Base-by-base conservation (phyloP, 1,284 basidiomycete species). In the Rhodotorula sp. region DNA sequence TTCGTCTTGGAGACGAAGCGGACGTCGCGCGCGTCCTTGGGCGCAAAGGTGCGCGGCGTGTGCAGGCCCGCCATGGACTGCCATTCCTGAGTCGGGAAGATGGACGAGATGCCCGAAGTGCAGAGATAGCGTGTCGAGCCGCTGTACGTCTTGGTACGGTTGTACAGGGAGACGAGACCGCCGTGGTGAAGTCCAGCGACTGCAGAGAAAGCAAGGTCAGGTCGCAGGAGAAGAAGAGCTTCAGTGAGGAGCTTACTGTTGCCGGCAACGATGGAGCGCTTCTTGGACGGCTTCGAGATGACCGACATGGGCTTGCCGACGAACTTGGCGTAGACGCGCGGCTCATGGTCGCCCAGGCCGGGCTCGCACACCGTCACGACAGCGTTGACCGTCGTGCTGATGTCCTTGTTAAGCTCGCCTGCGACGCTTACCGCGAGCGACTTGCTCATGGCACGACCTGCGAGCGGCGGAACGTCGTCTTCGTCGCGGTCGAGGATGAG, bases 271-370 rank as follows among this genome's bases (percentile, higher is more conserved):
- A 89, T 93, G 81, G 94, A 92, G 78, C 93, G 87, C 86, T 97
- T 97, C 86, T 97, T 97, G 48, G 79, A 81, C 7, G 81, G 81
- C 77, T 82, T 82, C 68, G 80, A 81, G 82, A 98, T 97, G 78
- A 98, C 92, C 82, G 96, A 96, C 86, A 98, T 97, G 48, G 94
- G 90, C 63, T 90, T 89, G 77, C 91, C 92, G 57, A 92, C 92
- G 78, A 97, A 87, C 67, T 93, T 85, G 77, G 88, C 86, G 82
- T 90, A 89, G 78, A 92, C 86, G 74, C 90, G 87, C 23, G 92
- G 91, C 45, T 91, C 91, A 73, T 90, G 90, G 80, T 58, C 56
- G 82, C 90, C 89, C 78, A 91, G 86, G 72, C 90, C 87, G 19
- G 93, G 91, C 45, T 91, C 91, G 73, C 90, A 90, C 80, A 98